A percentile compares a stretch with the other conserved stretches of the same genome.
phyloP scores from a whole-genome alignment of 345 rosid species.

The Moringa oleifera region DNA sequence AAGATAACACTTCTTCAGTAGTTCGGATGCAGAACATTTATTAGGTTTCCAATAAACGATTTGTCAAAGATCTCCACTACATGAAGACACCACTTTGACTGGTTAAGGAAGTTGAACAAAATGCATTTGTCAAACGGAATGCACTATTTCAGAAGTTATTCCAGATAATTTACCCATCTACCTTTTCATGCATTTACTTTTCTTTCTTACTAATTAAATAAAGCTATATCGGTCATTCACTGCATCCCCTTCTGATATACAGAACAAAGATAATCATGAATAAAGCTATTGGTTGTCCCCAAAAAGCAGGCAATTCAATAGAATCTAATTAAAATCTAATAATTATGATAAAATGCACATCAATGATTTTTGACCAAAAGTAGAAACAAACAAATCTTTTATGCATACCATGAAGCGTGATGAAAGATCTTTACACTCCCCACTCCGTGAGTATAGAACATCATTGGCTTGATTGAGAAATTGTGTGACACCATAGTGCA shows the following conservation, averaged over 20 bases:
- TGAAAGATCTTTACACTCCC: constrained; percentile 49
- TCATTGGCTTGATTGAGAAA: constrained; percentile 47
- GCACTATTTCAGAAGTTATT: too few species aligned
- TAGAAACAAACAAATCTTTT: background rate
- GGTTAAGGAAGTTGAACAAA: too few species aligned
- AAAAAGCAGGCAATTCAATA: background rate
- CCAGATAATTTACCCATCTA: too few species aligned
- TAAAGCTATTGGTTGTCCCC: background rate
- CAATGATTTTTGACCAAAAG: background rate
- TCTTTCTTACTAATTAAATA: too few species aligned
- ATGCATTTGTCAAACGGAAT: too few species aligned
- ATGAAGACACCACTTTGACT: too few species aligned
- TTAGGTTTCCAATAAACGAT: too few species aligned
- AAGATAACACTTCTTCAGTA: too few species aligned
- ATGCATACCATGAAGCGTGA: constrained; percentile 45
- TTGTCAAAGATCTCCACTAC: too few species aligned
- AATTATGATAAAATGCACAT: background rate
- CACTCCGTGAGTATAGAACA: constrained; percentile 27
- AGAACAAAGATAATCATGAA: background rate
- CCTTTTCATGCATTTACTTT: too few species aligned
- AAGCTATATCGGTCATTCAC: background rate
- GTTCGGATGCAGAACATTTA: too few species aligned
- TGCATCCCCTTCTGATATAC: background rate
- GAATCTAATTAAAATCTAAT: background rate
- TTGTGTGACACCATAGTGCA: constrained; percentile 60